These are phyloP conservation scores for Litchi chinensis DNA, from an alignment of 345 rosid species.

Conservation along the genomic window DNA sequence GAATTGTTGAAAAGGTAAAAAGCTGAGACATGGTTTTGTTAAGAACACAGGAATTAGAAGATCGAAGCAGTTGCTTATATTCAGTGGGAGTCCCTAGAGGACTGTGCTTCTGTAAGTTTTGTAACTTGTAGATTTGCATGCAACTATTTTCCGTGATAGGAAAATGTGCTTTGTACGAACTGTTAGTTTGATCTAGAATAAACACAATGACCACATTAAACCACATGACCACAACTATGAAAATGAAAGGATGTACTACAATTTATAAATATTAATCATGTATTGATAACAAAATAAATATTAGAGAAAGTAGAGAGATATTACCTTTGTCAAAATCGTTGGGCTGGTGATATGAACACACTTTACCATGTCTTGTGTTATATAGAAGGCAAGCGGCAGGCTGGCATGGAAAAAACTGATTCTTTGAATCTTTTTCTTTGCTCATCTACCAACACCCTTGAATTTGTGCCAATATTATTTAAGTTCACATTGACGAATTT, in stretches of 20 bases:
- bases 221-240: conserved; percentile 9
- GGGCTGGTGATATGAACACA: no score
- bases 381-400: neutral
- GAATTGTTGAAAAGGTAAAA: no score
- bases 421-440: conserved; percentile 8
- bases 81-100: conserved; percentile 24
- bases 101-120: neutral
- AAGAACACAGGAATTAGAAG: conserved; percentile 13
- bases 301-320: neutral
- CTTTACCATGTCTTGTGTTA: no score
- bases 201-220: neutral
- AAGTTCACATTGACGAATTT: neutral
- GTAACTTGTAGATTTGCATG: neutral
- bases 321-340: neutral
- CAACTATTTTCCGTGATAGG: neutral
- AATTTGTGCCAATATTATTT: neutral
- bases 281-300: neutral
- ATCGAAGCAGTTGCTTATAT: neutral
- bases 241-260: neutral
- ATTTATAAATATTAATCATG: no score
- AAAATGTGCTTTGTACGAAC: neutral
- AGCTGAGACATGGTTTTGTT: conserved; percentile 2
- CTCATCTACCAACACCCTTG: neutral
- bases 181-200: neutral
- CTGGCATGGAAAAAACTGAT: neutral